Evolutionary conservation across 2,329 filamentous ascomycete species (phyloP), one percentile per base, ranked within the genome.

Genomic region (Westerdykella sp.): DNA sequence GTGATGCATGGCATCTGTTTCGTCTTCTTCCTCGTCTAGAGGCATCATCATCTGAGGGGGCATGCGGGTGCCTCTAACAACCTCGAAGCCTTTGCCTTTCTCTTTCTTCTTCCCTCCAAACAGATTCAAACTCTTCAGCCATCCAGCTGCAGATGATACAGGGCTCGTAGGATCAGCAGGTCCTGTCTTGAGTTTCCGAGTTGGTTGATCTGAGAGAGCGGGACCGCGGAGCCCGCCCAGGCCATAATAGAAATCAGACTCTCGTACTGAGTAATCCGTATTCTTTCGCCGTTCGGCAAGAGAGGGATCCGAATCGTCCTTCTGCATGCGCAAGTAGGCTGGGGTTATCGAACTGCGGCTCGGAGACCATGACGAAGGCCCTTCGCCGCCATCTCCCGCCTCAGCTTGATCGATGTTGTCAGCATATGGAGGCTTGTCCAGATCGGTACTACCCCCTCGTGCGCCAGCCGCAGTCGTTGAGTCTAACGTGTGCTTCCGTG

Each of bases 161-260:
- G 90, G 88, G 1, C 90, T 87, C 31, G 90, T 95, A 0, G 93
- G 93, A 70, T 98, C 91, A 7, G 90, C 89, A 2, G 93, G 93
- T 0, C 93, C 93, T 4, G 93, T 98, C 57, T 93, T 91, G 40
- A 96, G 74, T 62, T 87, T 91, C 39, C 93, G 79, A 15, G 86
- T 88, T 0, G 85, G 85, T 3, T 81, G 81, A 47, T 88, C 86
- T 1, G 88, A 85, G 11, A 97, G 71, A 1, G 91, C 88, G 15
- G 89, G 87, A 0, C 93, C 93, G 28, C 93, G 81, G 14, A 95
- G 85, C 2, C 25, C 25, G 25, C 25, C 25, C 9, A 28, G 25
- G 9, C 89, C 86, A 58, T 98, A 97, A 68, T 97, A 97, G 58
- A 95, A 95, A 65, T 98, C 93, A 0, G 94, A 88, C 66, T 98